These are phyloP conservation scores for Endoconidiophora laricicola DNA, from an alignment of 2,329 filamentous ascomycete species.

Conservation along the genomic window DNA sequence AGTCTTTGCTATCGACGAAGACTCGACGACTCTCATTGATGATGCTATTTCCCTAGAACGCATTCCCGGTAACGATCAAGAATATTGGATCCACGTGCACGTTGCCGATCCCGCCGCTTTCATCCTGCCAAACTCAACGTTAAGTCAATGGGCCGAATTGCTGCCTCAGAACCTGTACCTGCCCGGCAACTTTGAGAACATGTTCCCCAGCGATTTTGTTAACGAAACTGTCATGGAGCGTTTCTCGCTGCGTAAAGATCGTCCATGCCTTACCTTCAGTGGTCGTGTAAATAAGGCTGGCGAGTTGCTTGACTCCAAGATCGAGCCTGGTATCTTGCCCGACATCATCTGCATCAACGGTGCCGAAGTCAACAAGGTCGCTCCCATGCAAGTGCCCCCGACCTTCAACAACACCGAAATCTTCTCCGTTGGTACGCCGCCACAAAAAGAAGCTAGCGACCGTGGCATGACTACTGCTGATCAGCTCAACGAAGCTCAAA, in stretches of 20 bases:
- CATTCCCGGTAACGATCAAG: slow-evolving; percentile 34
- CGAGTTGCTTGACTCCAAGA: slow-evolving; percentile 34
- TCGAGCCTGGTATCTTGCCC: slow-evolving; percentile 36
- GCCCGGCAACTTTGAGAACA: slow-evolving; percentile 38
- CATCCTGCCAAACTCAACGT: slow-evolving; percentile 39
- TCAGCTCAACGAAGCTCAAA: slow-evolving; percentile 27
- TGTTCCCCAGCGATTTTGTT: slow-evolving; percentile 31
- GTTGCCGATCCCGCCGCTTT: slow-evolving; percentile 63
- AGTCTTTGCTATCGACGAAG: slow-evolving; percentile 58
- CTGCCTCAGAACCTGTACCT: slow-evolving; percentile 44
- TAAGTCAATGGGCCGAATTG: slow-evolving; percentile 45
- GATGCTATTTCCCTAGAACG: slow-evolving; percentile 59
- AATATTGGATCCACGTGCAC: slow-evolving; percentile 61
- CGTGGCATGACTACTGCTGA: slow-evolving; percentile 28
- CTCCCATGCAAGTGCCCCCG: slow-evolving; percentile 14
- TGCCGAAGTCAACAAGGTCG: slow-evolving; percentile 29
- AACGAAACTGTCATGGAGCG: slow-evolving; percentile 27
- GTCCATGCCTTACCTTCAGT: slow-evolving; percentile 45
- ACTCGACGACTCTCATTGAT: slow-evolving; percentile 53
- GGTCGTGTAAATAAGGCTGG: slow-evolving; percentile 36
- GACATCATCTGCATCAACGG: slow-evolving; percentile 43
- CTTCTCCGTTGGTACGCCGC: slow-evolving; percentile 19
- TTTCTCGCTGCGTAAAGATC: slow-evolving; percentile 36
- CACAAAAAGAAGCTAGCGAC: slow-evolving; percentile 16
- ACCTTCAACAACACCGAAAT: slow-evolving; percentile 1